These are phyloP conservation scores for Aquilaria sinensis DNA, from an alignment of 345 rosid genomes.

Conservation along the genomic window DNA sequence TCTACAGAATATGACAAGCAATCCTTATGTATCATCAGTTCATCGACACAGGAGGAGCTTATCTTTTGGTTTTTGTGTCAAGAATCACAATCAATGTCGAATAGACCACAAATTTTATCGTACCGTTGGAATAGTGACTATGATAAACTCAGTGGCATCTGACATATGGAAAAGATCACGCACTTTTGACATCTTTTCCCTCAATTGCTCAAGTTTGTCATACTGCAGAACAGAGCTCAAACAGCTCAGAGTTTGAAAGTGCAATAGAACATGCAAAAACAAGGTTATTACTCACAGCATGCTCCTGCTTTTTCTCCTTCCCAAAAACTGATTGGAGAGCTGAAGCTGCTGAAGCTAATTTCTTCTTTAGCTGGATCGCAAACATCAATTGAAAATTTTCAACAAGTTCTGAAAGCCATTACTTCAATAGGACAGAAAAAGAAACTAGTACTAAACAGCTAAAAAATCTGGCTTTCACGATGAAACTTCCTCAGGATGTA, in stretches of 20 bases:
- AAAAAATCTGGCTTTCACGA: slow-evolving; percentile 4
- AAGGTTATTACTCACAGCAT: slow-evolving; percentile 41
- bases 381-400: background rate
- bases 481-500: background rate
- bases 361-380: slow-evolving; percentile 50
- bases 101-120: slow-evolving; percentile 7
- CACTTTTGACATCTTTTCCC: slow-evolving; percentile 64
- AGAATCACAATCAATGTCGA: too few species aligned
- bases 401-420: background rate
- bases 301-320: slow-evolving; percentile 37
- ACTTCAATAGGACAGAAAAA: background rate
- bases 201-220: slow-evolving; percentile 52
- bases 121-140: slow-evolving; percentile 87
- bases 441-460: slow-evolving; percentile 7
- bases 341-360: slow-evolving; percentile 67
- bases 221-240: slow-evolving; percentile 27
- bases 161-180: slow-evolving; percentile 59
- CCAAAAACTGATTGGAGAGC: slow-evolving; percentile 58
- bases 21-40: too few species aligned
- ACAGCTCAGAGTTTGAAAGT: slow-evolving; percentile 12
- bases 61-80: too few species aligned
- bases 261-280: slow-evolving; percentile 5
- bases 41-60: too few species aligned
- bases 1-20: too few species aligned
- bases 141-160: slow-evolving; percentile 60